Evolutionary conservation across 169 alveolate genomes (phyloP), one percentile per base, ranked within the genome.

Genomic region (Babesia divergens): DNA sequence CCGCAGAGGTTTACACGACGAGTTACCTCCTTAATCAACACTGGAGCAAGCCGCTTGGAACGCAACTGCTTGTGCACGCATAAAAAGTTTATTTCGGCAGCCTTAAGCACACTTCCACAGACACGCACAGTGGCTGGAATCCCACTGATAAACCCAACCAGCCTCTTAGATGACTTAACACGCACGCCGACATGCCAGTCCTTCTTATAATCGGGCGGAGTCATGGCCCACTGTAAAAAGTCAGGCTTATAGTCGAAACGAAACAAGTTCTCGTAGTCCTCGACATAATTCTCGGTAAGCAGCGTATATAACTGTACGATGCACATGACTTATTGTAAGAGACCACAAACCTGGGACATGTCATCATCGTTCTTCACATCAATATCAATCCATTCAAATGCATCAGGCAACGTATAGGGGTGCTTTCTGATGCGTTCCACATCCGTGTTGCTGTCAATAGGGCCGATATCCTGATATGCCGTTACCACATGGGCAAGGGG

Each of bases 41-140:
- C 95, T 22, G 95, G 96, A 37, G 97, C 98, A 53, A 97, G 87
- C 49, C 99, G 88, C 60, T 95, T 94, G 56, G 97, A 89, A 53
- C 99, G 93, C 70, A 97, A 86, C 69, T 95, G 96, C 89, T 96
- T 97, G 79, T 98, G 99, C 14, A 98, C 98, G 86, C 99, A 97
- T 46, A 98, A 86, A 82, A 96, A 98, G 82, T 98, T 97, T 55
- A 98, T 95, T 74, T 97, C 99, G 3, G 98, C 97, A 92, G 93
- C 93, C 51, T 86, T 77, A 55, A 93, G 52, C 18, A 51, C 53
- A 28, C 69, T 68, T 7, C 94, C 94, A 53, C 84, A 79, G 49
- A 95, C 90, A 56, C 74, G 79, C 40, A 94, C 80, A 24, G 82
- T 86, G 11, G 93, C 94, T 2, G 99, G 99, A 38, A 97, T 93